A percentile compares a stretch with the other conserved stretches of the same genome.
Conservation (phyloP, 2,329 filamentous ascomycete genomes). For the Dactylellina parvicollis region DNA sequence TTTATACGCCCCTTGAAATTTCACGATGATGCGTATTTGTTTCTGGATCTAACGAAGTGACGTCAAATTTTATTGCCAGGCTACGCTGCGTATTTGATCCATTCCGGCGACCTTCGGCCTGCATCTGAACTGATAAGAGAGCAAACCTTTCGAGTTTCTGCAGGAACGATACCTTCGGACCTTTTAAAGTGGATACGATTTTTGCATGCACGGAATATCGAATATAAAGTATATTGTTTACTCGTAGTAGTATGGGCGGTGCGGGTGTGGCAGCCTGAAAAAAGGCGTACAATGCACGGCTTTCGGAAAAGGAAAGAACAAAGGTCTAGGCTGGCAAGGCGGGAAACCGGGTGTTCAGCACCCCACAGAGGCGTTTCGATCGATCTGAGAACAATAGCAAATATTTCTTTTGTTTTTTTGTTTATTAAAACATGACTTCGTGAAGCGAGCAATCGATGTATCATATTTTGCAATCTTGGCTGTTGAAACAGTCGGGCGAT, state of each 20-base stretch:
- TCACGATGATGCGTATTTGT: too few relatives aligned
- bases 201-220: conserved; percentile 14
- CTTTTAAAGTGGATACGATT: conserved; percentile 9
- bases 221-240: background rate
- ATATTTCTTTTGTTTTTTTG: background rate
- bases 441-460: too few relatives aligned
- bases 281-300: conserved; percentile 23
- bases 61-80: background rate
- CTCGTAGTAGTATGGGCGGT: background rate
- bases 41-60: too few relatives aligned
- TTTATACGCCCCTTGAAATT: too few relatives aligned
- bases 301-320: conserved; percentile 54
- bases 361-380: conserved; percentile 1
- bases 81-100: background rate
- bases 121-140: background rate
- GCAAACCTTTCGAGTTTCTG: conserved; percentile 8
- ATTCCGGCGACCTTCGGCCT: conserved; percentile 6
- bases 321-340: conserved; percentile 48
- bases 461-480: background rate
- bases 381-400: background rate
- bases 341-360: conserved; percentile 37
- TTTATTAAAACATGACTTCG: background rate
- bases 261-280: conserved; percentile 48
- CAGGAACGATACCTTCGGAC: conserved; percentile 30
- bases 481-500: background rate